These are phyloP conservation scores for Penicillium concentricum DNA, from an alignment of 2,329 filamentous ascomycete genomes.

Conservation along the genomic window DNA sequence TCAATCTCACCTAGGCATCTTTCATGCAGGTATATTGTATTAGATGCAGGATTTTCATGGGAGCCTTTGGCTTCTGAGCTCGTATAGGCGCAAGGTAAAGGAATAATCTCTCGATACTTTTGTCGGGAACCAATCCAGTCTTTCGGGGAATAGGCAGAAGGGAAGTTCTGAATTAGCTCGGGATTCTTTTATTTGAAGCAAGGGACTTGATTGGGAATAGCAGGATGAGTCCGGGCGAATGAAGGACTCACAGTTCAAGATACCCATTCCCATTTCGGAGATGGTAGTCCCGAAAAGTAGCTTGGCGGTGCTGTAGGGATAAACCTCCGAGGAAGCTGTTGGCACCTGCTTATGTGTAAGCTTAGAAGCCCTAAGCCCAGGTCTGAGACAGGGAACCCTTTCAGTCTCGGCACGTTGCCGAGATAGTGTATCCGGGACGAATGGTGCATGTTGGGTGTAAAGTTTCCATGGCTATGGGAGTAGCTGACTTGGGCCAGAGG, in stretches of 20 bases:
- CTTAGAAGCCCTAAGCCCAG: not conserved
- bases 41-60: not conserved
- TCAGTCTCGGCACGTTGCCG: slow-evolving; percentile 9
- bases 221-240: not conserved
- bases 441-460: slow-evolving; percentile 3
- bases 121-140: not conserved
- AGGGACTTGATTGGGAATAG: not conserved
- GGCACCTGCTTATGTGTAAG: not conserved
- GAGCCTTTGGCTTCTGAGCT: not conserved
- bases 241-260: slow-evolving; percentile 2
- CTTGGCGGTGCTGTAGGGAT: not conserved
- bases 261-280: slow-evolving; percentile 10
- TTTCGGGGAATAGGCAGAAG: not conserved
- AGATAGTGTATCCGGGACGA: slow-evolving; percentile 1
- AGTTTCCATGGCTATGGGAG: slow-evolving; percentile 4
- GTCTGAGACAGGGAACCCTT: not conserved
- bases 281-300: slow-evolving; percentile 9
- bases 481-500: slow-evolving; percentile 1
- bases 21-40: not conserved
- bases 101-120: not conserved
- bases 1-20: not conserved
- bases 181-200: not conserved
- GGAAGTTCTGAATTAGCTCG: slow-evolving; percentile 1
- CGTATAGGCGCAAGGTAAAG: not conserved
- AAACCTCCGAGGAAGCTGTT: slow-evolving; percentile 4